Percentiles rank a stretch among this genome's conserved stretches.
Evolutionary conservation across 169 alveolate genomes (phyloP).

Genomic region (Plasmodium yoelii): DNA sequence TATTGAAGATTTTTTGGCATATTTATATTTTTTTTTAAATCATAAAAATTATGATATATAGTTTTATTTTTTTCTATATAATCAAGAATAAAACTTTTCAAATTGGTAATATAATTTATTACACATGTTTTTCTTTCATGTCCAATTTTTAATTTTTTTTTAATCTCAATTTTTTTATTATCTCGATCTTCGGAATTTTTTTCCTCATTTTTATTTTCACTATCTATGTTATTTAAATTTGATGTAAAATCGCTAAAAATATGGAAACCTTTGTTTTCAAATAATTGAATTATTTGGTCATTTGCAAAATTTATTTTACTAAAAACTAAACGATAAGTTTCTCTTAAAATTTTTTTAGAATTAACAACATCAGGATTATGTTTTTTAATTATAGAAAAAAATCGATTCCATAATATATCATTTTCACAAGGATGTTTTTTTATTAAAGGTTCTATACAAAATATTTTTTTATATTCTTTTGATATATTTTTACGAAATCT

Average conservation of each 20-base stretch:
- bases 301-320: slow-evolving; percentile 59
- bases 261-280: slow-evolving; percentile 25
- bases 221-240: neutral
- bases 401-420: slow-evolving; percentile 63
- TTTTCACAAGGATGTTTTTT: slow-evolving; percentile 44
- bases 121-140: slow-evolving; percentile 8
- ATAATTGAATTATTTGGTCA: slow-evolving; percentile 10
- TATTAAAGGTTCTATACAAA: slow-evolving; percentile 31
- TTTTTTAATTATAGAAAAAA: slow-evolving; percentile 14
- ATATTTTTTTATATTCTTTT: slow-evolving; percentile 74
- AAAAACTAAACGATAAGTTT: slow-evolving; percentile 57
- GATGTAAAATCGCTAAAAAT: neutral
- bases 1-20: slow-evolving; percentile 15
- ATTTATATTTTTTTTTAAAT: slow-evolving; percentile 38
- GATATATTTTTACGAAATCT: slow-evolving; percentile 75
- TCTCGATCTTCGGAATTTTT: neutral
- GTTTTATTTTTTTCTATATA: slow-evolving; percentile 28
- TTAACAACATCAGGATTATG: slow-evolving; percentile 33
- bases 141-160: slow-evolving; percentile 13
- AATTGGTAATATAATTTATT: slow-evolving; percentile 31
- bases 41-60: slow-evolving; percentile 40
- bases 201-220: neutral
- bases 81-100: slow-evolving; percentile 27
- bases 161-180: neutral
- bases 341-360: slow-evolving; percentile 23